Base-by-base conservation (phyloP, 352 stramenopile species). In the Phytopythium helicoides region DNA sequence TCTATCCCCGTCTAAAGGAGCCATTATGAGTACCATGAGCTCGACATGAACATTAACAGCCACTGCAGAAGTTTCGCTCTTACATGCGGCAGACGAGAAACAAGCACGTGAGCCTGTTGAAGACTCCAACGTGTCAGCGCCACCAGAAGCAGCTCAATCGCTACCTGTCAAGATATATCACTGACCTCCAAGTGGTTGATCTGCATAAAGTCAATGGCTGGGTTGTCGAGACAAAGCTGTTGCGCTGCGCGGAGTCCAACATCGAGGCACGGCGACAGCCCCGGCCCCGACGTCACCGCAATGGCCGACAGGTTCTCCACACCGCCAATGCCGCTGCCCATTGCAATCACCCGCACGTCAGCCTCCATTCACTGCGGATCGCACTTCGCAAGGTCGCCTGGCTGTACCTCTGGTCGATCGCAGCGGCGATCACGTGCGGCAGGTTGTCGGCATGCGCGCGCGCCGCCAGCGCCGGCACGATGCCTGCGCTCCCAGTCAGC, bases 171-270 rank as follows among this genome's bases (percentile, higher is more conserved):
- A n/a, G n/a, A n/a, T n/a, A n/a, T n/a, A n/a, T n/a, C n/a, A n/a
- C n/a, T n/a, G n/a, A 85, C 80, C 67, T 99, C 97, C 3, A 99
- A 73, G 67, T 99, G 97, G 77, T 99, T 98, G 40, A 99, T 86
- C 21, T 89, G 86, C 7, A 99, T 67, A 62, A 99, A 98, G 12
- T 96, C 95, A 51, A 98, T 89, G 16, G 61, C 47, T 3, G 78
- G 65, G 48, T 98, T 76, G 52, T 89, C 60, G 1, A 82, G 57
- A 14, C 95, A 97, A 44, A 99, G 80, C 37, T 85, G 66, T 46
- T 89, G 62, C 12, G 82, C 85, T 1, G 68, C 71, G 39, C 88
- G 76, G 44, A 96, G 89, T 1, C 96, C 97, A 14, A 99, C 96
- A 50, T 97, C 86, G 7, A 99, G 80, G 79, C 96, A 99, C 42